Base-by-base conservation (phyloP, 2,329 filamentous ascomycete genomes). In the Bipolaris victoriae region DNA sequence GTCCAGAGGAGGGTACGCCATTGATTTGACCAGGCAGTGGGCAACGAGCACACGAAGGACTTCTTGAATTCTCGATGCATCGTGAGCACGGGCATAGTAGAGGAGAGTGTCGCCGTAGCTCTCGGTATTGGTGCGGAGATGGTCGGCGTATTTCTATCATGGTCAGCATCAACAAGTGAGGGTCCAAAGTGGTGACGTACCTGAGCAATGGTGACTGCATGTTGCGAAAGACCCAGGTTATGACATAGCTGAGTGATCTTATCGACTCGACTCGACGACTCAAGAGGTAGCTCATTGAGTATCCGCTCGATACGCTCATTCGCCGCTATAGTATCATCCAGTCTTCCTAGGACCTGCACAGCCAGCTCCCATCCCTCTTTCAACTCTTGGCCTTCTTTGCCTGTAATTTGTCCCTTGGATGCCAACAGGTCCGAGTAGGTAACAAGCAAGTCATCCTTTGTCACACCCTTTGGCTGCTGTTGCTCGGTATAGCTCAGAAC, bases 1-100 rank as follows among this genome's bases (percentile, higher is more conserved):
- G 31, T 81, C 78, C 36, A 85, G 80, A 0, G 90, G 81, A 1
- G 94, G 94, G 68, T 90, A 96, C 0, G 89, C 89, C 0, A 87
- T 87, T 1, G 92, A 97, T 67, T 96, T 90, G 41, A 96, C 84
- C 15, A 98, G 83, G 44, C 90, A 97, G 74, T 92, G 90, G 2
- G 92, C 92, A 66, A 92, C 94, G 50, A 98, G 86, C 3, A 95
- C 85, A 71, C 96, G 91, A 41, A 97, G 84, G 18, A 97, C 90
- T 61, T 92, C 88, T 68, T 91, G 91, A 50, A 97, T 88, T 76
- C 94, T 96, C 62, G 84, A 82, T 1, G 86, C 80, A 24, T 88
- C 86, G 70, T 96, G 92, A 3, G 92, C 90, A 11, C 96, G 86
- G 22, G 94, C 90, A 74, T 95, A 98, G 80, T 96, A 97, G 79